Evolutionary conservation across 139 green algal species (phyloP).

Genomic region (Micractinium sp.): DNA sequence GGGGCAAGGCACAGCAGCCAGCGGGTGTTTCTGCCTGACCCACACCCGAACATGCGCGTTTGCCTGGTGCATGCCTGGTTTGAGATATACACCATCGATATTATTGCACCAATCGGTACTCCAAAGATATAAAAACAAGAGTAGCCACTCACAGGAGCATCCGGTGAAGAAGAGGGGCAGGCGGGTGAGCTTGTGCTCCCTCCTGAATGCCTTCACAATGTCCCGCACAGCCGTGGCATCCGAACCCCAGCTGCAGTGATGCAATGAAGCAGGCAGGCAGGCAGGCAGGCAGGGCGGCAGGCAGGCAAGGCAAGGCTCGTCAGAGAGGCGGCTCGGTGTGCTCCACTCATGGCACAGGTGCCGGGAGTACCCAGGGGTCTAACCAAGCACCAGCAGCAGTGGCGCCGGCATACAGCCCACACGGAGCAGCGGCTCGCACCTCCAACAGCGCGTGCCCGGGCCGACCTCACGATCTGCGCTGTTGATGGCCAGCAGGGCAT

Average conservation of each 20-base stretch:
- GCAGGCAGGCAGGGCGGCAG: background rate
- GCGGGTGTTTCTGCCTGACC: no score
- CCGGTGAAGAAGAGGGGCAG: constrained; percentile 29
- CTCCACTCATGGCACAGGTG: background rate
- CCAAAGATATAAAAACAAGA: no score
- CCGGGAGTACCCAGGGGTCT: background rate
- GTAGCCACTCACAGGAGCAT: constrained; percentile 25
- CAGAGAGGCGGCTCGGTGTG: no score
- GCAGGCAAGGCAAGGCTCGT: background rate
- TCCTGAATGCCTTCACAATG: background rate
- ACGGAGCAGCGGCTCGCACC: background rate
- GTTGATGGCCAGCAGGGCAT: constrained; percentile 25
- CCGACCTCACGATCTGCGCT: background rate
- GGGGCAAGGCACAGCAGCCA: background rate
- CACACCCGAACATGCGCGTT: background rate
- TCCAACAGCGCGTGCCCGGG: constrained; percentile 1
- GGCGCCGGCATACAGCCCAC: background rate
- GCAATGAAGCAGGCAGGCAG: background rate
- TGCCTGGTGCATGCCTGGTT: background rate
- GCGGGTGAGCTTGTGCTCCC: background rate
- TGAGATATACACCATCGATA: no score
- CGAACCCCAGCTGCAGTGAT: background rate
- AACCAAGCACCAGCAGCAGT: background rate
- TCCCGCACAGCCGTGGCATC: background rate
- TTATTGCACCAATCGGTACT: no score